These are phyloP conservation scores for Tulasnella calospora DNA, from an alignment of 768 basidiomycete genomes.

Conservation along the genomic window DNA sequence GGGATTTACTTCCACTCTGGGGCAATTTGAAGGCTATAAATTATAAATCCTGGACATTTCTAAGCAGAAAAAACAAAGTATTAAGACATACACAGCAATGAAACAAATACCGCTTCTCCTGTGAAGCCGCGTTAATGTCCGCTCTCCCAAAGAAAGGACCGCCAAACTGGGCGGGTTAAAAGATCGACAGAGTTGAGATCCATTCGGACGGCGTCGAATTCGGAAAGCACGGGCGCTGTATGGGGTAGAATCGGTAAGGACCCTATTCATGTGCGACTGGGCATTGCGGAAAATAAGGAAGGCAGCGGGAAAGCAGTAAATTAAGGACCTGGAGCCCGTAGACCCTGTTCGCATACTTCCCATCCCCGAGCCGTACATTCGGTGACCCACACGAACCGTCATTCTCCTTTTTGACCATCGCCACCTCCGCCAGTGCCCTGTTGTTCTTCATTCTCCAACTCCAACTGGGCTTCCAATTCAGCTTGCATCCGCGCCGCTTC, in stretches of 20 bases:
- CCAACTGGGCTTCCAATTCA: constrained; percentile 26
- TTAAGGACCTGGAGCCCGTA: neutral
- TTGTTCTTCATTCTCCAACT: constrained; percentile 24
- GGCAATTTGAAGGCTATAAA: too few species aligned
- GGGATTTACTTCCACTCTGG: too few species aligned
- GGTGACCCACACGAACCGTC: too few species aligned
- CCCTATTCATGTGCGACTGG: neutral
- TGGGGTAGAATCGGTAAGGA: neutral
- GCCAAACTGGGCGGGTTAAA: neutral
- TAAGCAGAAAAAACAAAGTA: neutral
- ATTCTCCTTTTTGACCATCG: neutral
- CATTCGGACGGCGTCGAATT: neutral
- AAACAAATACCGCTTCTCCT: neutral
- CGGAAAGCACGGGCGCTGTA: neutral
- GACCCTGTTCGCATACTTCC: neutral
- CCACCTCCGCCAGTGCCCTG: neutral
- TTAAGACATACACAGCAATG: neutral
- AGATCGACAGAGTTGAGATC: neutral
- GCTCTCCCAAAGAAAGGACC: neutral
- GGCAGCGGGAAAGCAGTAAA: neutral
- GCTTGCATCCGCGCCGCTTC: constrained; percentile 27
- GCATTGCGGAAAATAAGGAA: neutral
- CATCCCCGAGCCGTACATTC: too few species aligned
- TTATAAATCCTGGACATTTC: too few species aligned
- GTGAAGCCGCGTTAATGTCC: neutral